Conservation (phyloP, 768 basidiomycete species). For the Phylloporus sp. region DNA sequence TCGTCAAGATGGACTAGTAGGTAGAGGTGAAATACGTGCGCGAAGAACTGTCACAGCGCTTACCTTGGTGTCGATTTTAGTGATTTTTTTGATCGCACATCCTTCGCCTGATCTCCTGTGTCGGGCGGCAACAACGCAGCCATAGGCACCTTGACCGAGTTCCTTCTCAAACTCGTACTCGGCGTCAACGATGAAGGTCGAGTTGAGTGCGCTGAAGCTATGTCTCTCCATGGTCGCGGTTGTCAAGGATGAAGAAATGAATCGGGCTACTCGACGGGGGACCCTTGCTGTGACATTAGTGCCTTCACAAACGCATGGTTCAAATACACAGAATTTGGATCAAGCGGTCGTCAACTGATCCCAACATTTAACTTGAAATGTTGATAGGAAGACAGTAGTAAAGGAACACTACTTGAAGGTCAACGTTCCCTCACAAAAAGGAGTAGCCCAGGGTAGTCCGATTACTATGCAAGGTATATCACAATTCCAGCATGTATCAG, state of each 20-base stretch:
- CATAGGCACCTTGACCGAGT: slow-evolving; percentile 93
- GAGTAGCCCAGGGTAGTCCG: too few relatives aligned
- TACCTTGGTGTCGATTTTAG: slow-evolving; percentile 88
- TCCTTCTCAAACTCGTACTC: slow-evolving; percentile 96
- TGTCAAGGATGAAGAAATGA: slow-evolving; percentile 6
- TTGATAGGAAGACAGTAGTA: too few relatives aligned
- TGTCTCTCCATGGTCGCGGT: slow-evolving; percentile 59
- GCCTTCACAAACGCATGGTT: too few relatives aligned
- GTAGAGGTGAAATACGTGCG: slow-evolving; percentile 6
- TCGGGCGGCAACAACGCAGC: slow-evolving; percentile 83
- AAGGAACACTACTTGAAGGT: too few relatives aligned
- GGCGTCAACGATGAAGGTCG: slow-evolving; percentile 81
- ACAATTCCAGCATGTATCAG: too few relatives aligned
- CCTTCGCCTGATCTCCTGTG: slow-evolving; percentile 82
- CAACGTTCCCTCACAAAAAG: too few relatives aligned
- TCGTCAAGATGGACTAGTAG: slow-evolving; percentile 94
- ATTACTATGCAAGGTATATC: too few relatives aligned
- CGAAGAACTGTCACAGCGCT: slow-evolving; percentile 9
- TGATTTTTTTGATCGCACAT: slow-evolving; percentile 95
- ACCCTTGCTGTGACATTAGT: too few relatives aligned
- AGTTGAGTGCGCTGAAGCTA: slow-evolving; percentile 79
- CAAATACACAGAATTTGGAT: too few relatives aligned
- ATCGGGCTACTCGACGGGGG: too few relatives aligned
- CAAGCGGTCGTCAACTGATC: too few relatives aligned
- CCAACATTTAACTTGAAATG: too few relatives aligned